Base-by-base conservation (phyloP, 2,329 filamentous ascomycete genomes). In the Cryphonectria nitschkei region DNA sequence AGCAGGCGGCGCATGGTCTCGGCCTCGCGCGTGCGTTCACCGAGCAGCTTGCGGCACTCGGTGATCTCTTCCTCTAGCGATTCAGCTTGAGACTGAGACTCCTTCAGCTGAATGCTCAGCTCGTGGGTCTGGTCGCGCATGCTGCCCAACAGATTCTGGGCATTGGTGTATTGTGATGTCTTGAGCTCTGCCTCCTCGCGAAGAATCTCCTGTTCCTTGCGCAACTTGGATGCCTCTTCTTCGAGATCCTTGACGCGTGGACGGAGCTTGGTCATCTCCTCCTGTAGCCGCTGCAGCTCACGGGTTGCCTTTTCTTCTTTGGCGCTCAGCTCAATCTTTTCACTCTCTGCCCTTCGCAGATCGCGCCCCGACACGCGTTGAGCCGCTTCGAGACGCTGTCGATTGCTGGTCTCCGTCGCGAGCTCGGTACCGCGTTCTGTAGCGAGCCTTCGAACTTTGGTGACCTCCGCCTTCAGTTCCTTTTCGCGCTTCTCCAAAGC, bases 121-220 rank as follows among this genome's bases (percentile, higher is more conserved):
- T 99, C 96, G 1, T 92, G 88, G 0, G 92, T 92, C 82, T 98
- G 94, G 76, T 98, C 94, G 72, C 95, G 93, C 93, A 98, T 96
- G 78, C 93, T 97, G 76, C 91, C 91, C 79, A 98, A 90, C 19
- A 98, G 83, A 66, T 91, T 92, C 79, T 98, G 93, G 0, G 94
- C 92, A 75, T 91, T 97, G 68, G 88, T 88, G 77, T 97, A 95
- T 80, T 98, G 94, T 54, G 93, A 93, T 2, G 89, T 88, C 84
- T 96, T 97, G 72, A 97, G 87, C 68, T 95, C 89, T 0, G 93
- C 88, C 76, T 98, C 95, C 74, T 97, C 94, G 58, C 90, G 88
- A 29, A 95, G 83, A 26, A 85, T 84, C 7, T 86, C 85, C 43
- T 90, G 87, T 74, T 97, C 93, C 41, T 88, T 88, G 65, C 86